A percentile compares a stretch with the other conserved stretches of the same genome.
These are phyloP conservation scores for Syzygium aqueum DNA, from an alignment of 345 rosid species.

Conservation along the genomic window DNA sequence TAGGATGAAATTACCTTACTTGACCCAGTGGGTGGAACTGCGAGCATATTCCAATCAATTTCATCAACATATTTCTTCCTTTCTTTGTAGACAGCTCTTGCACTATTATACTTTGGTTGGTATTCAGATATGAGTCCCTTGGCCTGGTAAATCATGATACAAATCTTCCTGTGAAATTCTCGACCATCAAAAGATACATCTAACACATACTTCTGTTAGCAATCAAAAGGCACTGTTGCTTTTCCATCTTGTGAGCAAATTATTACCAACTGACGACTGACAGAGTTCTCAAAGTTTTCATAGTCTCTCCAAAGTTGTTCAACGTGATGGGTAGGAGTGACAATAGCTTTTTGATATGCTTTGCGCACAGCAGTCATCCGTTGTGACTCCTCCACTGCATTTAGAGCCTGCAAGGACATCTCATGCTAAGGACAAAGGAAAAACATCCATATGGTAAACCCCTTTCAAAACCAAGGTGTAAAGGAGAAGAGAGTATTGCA, in stretches of 20 bases:
- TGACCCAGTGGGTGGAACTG: constrained; percentile 80
- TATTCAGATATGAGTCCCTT: constrained; percentile 85
- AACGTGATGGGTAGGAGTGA: constrained; percentile 82
- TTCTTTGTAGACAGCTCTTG: constrained; percentile 91
- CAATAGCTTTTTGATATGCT: constrained; percentile 77
- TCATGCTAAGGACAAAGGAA: constrained; percentile 5
- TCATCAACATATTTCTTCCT: constrained; percentile 89
- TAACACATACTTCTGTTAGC: not conserved
- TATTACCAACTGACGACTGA: constrained; percentile 86
- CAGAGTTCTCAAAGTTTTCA: constrained; percentile 88
- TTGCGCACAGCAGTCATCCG: constrained; percentile 73
- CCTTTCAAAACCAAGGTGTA: not conserved
- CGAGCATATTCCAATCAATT: constrained; percentile 90
- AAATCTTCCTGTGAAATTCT: not conserved
- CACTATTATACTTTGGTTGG: constrained; percentile 87
- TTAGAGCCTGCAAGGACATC: constrained; percentile 46
- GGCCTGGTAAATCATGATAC: constrained; percentile 43
- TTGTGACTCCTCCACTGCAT: constrained; percentile 70
- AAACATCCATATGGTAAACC: not conserved
- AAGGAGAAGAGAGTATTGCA: constrained; percentile 19
- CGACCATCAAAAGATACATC: constrained; percentile 4
- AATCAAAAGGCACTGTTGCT: not conserved
- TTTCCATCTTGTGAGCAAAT: not conserved
- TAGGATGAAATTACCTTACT: constrained; percentile 37
- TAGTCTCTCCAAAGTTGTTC: constrained; percentile 97